phyloP scores from a whole-genome alignment of 306 rosid species.

The Vigna trinervia region DNA sequence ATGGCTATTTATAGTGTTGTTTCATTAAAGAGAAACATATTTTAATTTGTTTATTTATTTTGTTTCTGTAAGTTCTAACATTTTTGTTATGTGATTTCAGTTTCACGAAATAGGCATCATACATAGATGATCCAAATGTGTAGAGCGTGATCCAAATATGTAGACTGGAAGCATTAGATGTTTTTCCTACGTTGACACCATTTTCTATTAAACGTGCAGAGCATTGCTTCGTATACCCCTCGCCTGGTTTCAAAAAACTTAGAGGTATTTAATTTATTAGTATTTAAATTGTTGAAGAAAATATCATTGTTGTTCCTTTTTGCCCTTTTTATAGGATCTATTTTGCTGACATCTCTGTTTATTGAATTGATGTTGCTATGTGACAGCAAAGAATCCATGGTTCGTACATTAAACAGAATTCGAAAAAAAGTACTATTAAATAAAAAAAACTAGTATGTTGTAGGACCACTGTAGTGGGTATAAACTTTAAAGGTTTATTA shows the following conservation, averaged over 20 bases:
- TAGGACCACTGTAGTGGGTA: background rate
- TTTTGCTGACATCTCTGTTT: conserved; percentile 24
- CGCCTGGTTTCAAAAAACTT: conserved; percentile 81
- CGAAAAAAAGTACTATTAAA: background rate
- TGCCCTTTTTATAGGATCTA: conserved; percentile 24
- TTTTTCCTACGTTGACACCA: conserved; percentile 27
- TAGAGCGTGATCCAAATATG: background rate
- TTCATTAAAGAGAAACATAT: conserved; percentile 30
- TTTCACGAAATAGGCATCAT: conserved; percentile 25
- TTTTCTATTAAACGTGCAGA: conserved; percentile 60
- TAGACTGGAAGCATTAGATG: conserved; percentile 29
- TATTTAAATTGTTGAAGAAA: conserved; percentile 18
- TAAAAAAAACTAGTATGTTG: conserved; percentile 4
- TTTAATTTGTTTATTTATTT: background rate
- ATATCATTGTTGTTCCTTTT: conserved; percentile 21
- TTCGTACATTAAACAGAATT: conserved; percentile 23
- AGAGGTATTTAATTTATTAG: conserved; percentile 62
- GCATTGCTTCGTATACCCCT: conserved; percentile 74
- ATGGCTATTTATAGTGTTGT: conserved; percentile 12
- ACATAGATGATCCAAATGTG: background rate
- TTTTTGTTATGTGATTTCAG: conserved; percentile 31
- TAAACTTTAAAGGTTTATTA: conserved; percentile 17
- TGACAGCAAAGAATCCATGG: background rate
- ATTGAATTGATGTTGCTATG: conserved; percentile 13
- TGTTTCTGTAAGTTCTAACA: background rate